Percentiles rank a stretch among this genome's conserved stretches.
phyloP scores from a whole-genome alignment of 352 stramenopile species.

The Thraustochytrium sp. region DNA sequence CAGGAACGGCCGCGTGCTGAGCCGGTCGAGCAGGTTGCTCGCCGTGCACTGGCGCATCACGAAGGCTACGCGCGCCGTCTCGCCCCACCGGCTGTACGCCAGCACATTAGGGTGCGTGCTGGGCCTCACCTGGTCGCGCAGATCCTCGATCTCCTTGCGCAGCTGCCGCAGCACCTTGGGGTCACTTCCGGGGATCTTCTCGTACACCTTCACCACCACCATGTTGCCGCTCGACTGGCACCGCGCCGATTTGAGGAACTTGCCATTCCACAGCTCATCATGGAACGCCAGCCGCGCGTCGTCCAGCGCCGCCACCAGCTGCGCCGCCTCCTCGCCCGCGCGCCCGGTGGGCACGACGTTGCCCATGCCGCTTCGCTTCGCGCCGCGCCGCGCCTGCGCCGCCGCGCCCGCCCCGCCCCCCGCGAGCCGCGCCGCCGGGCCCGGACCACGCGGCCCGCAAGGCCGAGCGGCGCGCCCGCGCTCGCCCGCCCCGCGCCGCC shows the following conservation, averaged over 20 bases:
- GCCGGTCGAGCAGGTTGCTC: conserved; percentile 91
- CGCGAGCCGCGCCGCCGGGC: too few species aligned
- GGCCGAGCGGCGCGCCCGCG: too few species aligned
- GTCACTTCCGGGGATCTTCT: conserved; percentile 59
- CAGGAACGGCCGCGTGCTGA: conserved; percentile 88
- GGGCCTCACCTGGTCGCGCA: background rate
- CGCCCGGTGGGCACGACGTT: conserved; percentile 24
- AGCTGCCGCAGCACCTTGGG: conserved; percentile 73
- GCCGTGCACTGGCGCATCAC: conserved; percentile 91
- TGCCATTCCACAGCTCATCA: conserved; percentile 51
- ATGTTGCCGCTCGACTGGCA: conserved; percentile 74
- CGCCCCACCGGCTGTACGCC: conserved; percentile 38
- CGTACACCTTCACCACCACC: conserved; percentile 74
- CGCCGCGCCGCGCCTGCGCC: too few species aligned
- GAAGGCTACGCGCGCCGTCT: conserved; percentile 59
- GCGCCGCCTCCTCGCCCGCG: background rate
- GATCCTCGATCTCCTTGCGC: conserved; percentile 61
- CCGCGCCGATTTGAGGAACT: conserved; percentile 78
- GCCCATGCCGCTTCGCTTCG: too few species aligned
- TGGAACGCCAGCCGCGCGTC: background rate
- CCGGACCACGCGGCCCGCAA: too few species aligned
- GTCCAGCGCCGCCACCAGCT: background rate
- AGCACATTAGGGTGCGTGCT: conserved; percentile 44
- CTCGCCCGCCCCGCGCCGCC: too few species aligned
- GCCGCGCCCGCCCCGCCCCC: too few species aligned